phyloP scores from a whole-genome alignment of 345 rosid genomes.

The Rubroshorea leprosula region DNA sequence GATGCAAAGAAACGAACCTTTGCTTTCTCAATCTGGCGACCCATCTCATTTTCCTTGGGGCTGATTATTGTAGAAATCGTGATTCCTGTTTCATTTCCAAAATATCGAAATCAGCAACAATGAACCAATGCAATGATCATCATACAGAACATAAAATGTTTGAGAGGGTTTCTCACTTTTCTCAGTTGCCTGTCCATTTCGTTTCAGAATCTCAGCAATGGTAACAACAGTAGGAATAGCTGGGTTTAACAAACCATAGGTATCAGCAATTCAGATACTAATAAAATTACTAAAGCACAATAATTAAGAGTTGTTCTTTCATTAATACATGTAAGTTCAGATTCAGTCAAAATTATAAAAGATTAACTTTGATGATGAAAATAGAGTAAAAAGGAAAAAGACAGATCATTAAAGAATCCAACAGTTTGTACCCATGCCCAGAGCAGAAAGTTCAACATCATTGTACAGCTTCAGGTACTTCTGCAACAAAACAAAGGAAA shows the following conservation, averaged over 20 bases:
- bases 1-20: conserved; percentile 18
- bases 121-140: background rate
- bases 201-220: conserved; percentile 30
- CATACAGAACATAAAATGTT: background rate
- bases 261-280: background rate
- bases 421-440: conserved; percentile 33
- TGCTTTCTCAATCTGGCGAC: conserved; percentile 24
- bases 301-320: background rate
- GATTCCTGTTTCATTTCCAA: conserved; percentile 19
- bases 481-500: conserved; percentile 18
- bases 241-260: background rate
- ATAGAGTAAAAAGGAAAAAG: background rate
- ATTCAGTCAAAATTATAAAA: background rate
- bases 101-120: background rate
- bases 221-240: conserved; percentile 37
- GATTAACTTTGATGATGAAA: too few species aligned
- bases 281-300: background rate
- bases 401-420: background rate
- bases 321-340: background rate
- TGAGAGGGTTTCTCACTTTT: conserved; percentile 15
- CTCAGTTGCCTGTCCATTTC: conserved; percentile 24
- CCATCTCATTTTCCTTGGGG: conserved; percentile 11
- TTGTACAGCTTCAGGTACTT: conserved; percentile 28
- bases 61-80: conserved; percentile 17
- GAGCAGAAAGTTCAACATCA: conserved; percentile 29